Evolutionary conservation across 257 asterid species (phyloP).

Genomic region (Solanum acaule): DNA sequence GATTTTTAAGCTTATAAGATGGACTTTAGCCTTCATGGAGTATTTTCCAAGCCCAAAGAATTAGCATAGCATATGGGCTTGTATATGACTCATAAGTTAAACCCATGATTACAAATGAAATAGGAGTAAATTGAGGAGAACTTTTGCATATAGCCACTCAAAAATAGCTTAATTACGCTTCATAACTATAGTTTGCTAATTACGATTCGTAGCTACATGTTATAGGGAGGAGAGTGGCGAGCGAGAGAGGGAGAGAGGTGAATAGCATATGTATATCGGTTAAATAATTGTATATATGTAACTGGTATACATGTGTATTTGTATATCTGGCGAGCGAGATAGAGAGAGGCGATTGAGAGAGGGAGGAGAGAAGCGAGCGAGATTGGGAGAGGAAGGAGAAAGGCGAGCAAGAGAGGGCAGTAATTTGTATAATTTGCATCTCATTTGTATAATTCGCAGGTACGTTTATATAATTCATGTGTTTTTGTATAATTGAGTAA

Average conservation of each 20-base stretch:
- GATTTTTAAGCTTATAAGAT: background rate
- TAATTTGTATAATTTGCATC: background rate
- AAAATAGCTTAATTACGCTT: background rate
- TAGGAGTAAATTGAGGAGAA: background rate
- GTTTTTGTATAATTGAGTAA: background rate
- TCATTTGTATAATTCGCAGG: background rate
- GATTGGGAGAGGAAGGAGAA: too few relatives aligned
- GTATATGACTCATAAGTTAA: background rate
- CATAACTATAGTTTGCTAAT: too few relatives aligned
- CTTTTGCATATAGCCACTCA: too few relatives aligned
- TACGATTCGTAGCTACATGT: background rate
- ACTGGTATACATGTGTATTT: too few relatives aligned
- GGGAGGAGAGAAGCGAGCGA: too few relatives aligned
- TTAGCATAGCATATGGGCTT: background rate
- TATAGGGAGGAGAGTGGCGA: background rate
- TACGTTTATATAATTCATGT: too few relatives aligned
- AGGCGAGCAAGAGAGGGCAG: background rate
- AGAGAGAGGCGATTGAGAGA: too few relatives aligned
- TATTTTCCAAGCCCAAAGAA: background rate
- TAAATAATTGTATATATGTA: background rate
- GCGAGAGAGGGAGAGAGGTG: background rate
- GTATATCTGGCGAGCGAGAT: too few relatives aligned
- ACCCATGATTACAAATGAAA: background rate
- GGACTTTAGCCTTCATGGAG: background rate
- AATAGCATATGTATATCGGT: background rate